Base-by-base conservation (phyloP, 2,329 filamentous ascomycete genomes). In the Penicillium digitatum region DNA sequence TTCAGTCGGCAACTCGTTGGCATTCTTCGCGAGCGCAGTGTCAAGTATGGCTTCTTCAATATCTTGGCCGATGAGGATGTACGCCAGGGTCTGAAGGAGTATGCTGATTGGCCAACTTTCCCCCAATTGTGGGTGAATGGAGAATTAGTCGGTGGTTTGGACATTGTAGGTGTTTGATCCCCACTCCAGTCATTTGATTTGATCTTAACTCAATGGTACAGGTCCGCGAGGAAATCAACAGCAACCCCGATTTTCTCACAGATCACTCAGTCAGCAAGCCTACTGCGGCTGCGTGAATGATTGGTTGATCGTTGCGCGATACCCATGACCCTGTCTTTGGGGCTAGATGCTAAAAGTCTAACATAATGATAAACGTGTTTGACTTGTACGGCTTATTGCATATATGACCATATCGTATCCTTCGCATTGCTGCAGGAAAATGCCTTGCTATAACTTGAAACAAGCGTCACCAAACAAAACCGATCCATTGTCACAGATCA, bases 11-110 rank as follows among this genome's bases (percentile, higher is more conserved):
- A 96, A 77, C 78, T 96, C 42, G 94, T 99, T 40, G 86, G 80
- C 26, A 83, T 99, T 44, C 77, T 99, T 66, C 84, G 94, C 49
- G 93, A 97, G 76, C 87, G 90, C 70, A 88, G 88, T 47, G 88
- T 99, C 57, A 90, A 95, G 72, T 99, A 97, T 73, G 94, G 94
- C 20, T 99, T 99, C 80, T 99, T 99, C 81, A 97, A 99, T 72
- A 99, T 99, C 61, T 76, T 99, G 66, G 94, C 94, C 60, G 94
- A 99, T 72, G 93, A 99, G 68, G 93, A 97, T 74, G 94, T 99
- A 45, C 83, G 94, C 58, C 93, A 97, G 77, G 94, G 94, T 0
- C 77, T 99, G 69, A 99, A 99, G 81, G 90, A 94, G 76, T 97
- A 86, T 72, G 91, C 91, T n/a, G 94, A 97, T 59, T 99, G 94